Conservation (phyloP, 352 stramenopile genomes). For the Globisporangium spinosum region DNA sequence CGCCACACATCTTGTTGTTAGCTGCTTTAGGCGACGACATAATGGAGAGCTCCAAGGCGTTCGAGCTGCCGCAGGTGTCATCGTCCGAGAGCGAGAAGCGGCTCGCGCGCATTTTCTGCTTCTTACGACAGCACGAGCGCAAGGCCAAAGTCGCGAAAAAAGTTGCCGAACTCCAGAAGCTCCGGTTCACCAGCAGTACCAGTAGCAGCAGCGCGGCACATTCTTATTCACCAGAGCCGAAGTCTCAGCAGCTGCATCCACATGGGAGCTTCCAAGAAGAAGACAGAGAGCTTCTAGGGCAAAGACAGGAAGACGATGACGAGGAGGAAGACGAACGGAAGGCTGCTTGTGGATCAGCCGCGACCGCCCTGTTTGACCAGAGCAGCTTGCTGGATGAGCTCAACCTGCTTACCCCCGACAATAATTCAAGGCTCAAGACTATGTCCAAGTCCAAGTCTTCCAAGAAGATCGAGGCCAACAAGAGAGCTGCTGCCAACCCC, state of each 20-base stretch:
- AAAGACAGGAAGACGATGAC: conserved; percentile 10
- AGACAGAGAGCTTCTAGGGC: not conserved
- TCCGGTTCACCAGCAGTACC: conserved; percentile 10
- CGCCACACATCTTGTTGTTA: not conserved
- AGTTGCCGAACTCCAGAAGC: conserved; percentile 30
- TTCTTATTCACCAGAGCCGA: not conserved
- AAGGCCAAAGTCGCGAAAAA: conserved; percentile 41
- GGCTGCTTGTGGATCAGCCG: conserved; percentile 1
- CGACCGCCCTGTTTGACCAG: conserved; percentile 17
- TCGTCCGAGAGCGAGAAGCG: conserved; percentile 39
- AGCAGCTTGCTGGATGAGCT: conserved; percentile 28
- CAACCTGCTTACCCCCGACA: conserved; percentile 22
- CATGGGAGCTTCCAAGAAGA: conserved; percentile 10
- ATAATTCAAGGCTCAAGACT: not conserved
- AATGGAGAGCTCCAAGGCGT: conserved; percentile 22
- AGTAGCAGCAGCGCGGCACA: not conserved
- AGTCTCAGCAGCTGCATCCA: not conserved
- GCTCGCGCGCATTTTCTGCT: conserved; percentile 49
- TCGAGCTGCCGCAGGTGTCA: conserved; percentile 26
- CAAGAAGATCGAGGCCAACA: conserved; percentile 13
- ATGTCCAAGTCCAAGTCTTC: conserved; percentile 9
- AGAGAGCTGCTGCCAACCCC: not conserved
- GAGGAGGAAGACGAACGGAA: conserved; percentile 12
- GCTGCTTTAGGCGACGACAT: not conserved
- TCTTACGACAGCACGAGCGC: conserved; percentile 52